A percentile compares a stretch with the other conserved stretches of the same genome.
phyloP scores from a whole-genome alignment of 768 basidiomycete species.

The Podaxis sp. region DNA sequence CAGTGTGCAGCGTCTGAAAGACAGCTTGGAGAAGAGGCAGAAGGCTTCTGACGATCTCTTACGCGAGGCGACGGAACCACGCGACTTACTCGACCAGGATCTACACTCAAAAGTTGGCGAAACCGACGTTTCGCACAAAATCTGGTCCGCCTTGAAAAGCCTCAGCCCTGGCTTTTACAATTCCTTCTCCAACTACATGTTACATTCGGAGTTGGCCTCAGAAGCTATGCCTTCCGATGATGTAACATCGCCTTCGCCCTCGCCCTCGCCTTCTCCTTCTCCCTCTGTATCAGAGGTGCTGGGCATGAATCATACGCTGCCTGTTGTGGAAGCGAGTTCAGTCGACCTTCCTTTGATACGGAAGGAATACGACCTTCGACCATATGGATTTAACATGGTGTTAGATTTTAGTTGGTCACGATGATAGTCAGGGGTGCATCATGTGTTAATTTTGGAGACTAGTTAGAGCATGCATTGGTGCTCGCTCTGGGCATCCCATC shows the following conservation, averaged over 20 bases:
- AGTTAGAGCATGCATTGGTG: background rate
- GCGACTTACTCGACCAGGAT: constrained; percentile 8
- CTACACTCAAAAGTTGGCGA: background rate
- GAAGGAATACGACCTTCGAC: constrained; percentile 68
- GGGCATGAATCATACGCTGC: background rate
- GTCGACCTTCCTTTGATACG: constrained; percentile 31
- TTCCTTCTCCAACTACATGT: constrained; percentile 4
- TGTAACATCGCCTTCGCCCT: constrained; percentile 14
- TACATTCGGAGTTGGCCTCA: constrained; percentile 9
- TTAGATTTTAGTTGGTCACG: constrained; percentile 72
- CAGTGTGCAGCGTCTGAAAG: constrained; percentile 52
- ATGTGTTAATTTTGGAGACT: background rate
- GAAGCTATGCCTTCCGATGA: background rate
- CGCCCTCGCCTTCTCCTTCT: background rate
- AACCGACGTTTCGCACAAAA: background rate
- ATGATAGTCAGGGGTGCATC: constrained; percentile 4
- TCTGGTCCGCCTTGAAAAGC: constrained; percentile 19
- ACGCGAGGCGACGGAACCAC: constrained; percentile 2
- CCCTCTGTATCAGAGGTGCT: background rate
- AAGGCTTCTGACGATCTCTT: constrained; percentile 21
- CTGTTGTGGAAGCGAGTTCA: constrained; percentile 16
- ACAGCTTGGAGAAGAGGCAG: constrained; percentile 38
- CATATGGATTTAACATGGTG: constrained; percentile 69
- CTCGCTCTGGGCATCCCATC: background rate
- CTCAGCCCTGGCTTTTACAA: constrained; percentile 13